Percentiles rank a stretch among this genome's conserved stretches.
These are phyloP conservation scores for Boletellus sp. DNA, from an alignment of 768 basidiomycete genomes.

Conservation along the genomic window DNA sequence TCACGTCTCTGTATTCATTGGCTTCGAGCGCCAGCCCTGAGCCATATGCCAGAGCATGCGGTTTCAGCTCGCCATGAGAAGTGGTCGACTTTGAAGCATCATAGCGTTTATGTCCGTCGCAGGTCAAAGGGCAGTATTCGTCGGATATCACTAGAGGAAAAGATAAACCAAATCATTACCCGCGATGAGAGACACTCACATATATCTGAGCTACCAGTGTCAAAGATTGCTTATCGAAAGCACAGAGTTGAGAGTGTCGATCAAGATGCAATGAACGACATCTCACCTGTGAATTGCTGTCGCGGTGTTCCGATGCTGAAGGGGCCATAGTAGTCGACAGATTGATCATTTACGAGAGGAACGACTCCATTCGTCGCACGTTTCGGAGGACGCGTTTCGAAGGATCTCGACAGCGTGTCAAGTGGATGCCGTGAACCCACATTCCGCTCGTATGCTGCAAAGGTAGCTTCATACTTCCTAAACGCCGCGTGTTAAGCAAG, in stretches of 20 bases:
- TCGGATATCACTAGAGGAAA: slow-evolving; percentile 32
- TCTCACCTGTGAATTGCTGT: slow-evolving; percentile 35
- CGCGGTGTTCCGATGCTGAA: slow-evolving; percentile 47
- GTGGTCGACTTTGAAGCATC: slow-evolving; percentile 24
- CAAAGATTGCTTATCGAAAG: slow-evolving; percentile 39
- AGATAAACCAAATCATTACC: background rate
- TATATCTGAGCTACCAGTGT: slow-evolving; percentile 50
- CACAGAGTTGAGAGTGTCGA: background rate
- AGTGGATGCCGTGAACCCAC: slow-evolving; percentile 36
- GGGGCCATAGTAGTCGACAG: slow-evolving; percentile 38
- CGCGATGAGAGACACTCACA: slow-evolving; percentile 8
- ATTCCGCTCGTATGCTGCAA: slow-evolving; percentile 40
- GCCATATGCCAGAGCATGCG: slow-evolving; percentile 36
- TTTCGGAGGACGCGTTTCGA: background rate
- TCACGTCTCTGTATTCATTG: slow-evolving; percentile 33
- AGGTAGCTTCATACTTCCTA: slow-evolving; percentile 42
- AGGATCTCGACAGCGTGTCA: slow-evolving; percentile 6
- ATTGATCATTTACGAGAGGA: slow-evolving; percentile 28
- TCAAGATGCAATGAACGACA: background rate
- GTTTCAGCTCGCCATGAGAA: slow-evolving; percentile 6
- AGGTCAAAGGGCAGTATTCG: slow-evolving; percentile 17
- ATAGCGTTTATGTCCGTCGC: slow-evolving; percentile 29
- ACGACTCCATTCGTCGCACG: slow-evolving; percentile 18
- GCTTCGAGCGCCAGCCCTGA: slow-evolving; percentile 33
- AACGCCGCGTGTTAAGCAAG: background rate